Base-by-base conservation (phyloP, 345 rosid genomes). In the Turnera subulata region DNA sequence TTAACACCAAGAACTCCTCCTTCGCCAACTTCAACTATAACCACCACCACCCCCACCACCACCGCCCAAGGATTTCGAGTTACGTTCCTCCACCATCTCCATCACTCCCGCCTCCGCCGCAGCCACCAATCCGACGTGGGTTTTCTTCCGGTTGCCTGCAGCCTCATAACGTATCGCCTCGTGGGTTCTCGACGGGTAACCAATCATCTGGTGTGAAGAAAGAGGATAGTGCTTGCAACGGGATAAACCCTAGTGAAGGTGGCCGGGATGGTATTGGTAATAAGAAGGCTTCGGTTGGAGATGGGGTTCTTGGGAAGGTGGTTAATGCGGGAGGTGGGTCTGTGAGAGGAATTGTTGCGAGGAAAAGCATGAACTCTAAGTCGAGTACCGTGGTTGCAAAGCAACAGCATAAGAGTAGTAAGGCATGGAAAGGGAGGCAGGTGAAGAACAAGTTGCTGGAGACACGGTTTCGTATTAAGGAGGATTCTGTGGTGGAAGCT, bases 381-480 rank as follows among this genome's bases (percentile, higher is more conserved):
- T 53, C 72, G n/a, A 35, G 11, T 1, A 38, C 33, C n/a, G 38
- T 16, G 14, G 12, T 15, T 2, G 45, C 15, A 26, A 60, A 67
- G 75, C 76, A 63, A 59, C 82, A 51, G 7, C 72, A 68, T 13
- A 58, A 50, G 49, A 62, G 68, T 43, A 59, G 55, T 26, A 79
- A 73, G 76, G 74, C 71, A 11, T 81, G 88, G 80, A 93, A 67
- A 61, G 58, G 68, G 13, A 52, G 66, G 10, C 76, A 53, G 39
- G 71, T 77, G 20, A 24, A 39, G 15, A 79, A 67, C 83, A 86
- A 66, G 68, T 40, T 55, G 35, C 4, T 3, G 1, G 91, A 80
- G 55, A 40, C 62, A 53, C 80, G 86, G 13, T 92, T 86, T 64
- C 66, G 76, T 3, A 80, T 92, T 46, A 78, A 67, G 35, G 95